Conservation (phyloP, 805 yeast genomes). For the Metschnikowia lochheadii region DNA sequence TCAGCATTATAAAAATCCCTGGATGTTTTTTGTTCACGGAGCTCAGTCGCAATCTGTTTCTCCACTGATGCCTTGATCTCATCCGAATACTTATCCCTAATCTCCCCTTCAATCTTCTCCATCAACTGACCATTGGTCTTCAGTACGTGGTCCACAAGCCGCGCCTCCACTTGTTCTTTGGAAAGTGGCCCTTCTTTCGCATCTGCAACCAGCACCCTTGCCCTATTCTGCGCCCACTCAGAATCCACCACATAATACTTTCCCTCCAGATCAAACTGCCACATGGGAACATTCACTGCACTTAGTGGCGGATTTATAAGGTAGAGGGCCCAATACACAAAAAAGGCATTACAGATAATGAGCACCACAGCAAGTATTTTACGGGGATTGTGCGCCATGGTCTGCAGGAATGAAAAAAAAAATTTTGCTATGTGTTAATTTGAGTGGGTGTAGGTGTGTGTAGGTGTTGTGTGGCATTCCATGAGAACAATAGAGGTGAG, state of each 20-base stretch:
- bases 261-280: slow-evolving; percentile 3
- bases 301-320: neutral
- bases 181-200: neutral
- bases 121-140: neutral
- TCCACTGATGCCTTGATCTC: neutral
- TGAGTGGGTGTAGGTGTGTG: neutral
- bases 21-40: neutral
- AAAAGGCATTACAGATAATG: neutral
- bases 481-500: too few relatives aligned
- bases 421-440: too few relatives aligned
- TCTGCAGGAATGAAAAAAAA: neutral
- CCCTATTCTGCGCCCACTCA: slow-evolving; percentile 4
- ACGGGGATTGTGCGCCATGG: neutral
- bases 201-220: too few relatives aligned
- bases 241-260: slow-evolving; percentile 11
- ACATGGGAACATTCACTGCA: neutral
- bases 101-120: slow-evolving; percentile 4
- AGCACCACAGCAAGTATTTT: neutral
- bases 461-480: too few relatives aligned
- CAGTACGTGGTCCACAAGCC: slow-evolving; percentile 1
- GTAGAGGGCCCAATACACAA: neutral
- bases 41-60: neutral
- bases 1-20: neutral
- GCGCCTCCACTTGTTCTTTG: slow-evolving; percentile 2
- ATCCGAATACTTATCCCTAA: slow-evolving; percentile 3